Evolutionary conservation across 345 rosid species (phyloP).

Genomic region (Erodium maritimum): DNA sequence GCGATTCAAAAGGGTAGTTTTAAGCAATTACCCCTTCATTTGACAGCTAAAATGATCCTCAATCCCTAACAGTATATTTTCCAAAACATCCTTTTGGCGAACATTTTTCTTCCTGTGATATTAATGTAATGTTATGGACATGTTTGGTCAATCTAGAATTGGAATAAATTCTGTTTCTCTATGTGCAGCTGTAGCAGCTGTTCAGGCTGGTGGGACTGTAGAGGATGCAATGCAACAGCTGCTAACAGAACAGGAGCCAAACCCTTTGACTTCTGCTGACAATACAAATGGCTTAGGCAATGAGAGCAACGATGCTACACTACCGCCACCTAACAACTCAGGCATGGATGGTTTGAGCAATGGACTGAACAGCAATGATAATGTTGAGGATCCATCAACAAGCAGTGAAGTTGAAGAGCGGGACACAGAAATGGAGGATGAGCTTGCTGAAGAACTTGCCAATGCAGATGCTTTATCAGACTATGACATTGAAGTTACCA

Average conservation of each 20-base stretch:
- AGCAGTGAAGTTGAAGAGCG: conserved; percentile 22
- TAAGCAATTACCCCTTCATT: too few relatives aligned
- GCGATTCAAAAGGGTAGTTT: too few relatives aligned
- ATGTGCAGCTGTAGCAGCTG: conserved; percentile 46
- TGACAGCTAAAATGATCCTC: neutral
- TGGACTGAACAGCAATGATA: conserved; percentile 7
- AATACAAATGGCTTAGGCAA: neutral
- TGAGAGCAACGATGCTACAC: neutral
- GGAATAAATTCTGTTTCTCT: too few relatives aligned
- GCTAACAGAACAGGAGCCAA: conserved; percentile 21
- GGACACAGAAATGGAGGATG: conserved; percentile 69
- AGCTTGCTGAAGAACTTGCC: conserved; percentile 48
- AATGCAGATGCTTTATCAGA: conserved; percentile 46
- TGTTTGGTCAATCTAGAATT: neutral
- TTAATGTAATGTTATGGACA: neutral
- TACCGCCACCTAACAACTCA: neutral
- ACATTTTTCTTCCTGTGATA: neutral
- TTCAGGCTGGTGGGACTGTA: conserved; percentile 35
- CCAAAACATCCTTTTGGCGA: neutral
- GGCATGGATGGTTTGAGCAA: conserved; percentile 6
- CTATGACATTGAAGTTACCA: conserved; percentile 59
- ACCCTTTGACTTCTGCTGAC: conserved; percentile 11
- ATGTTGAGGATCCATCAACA: conserved; percentile 14
- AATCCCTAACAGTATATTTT: neutral
- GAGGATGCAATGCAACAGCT: conserved; percentile 42